phyloP scores from a whole-genome alignment of 139 green algal genomes.

The Chlamydomonas sphaeroides region DNA sequence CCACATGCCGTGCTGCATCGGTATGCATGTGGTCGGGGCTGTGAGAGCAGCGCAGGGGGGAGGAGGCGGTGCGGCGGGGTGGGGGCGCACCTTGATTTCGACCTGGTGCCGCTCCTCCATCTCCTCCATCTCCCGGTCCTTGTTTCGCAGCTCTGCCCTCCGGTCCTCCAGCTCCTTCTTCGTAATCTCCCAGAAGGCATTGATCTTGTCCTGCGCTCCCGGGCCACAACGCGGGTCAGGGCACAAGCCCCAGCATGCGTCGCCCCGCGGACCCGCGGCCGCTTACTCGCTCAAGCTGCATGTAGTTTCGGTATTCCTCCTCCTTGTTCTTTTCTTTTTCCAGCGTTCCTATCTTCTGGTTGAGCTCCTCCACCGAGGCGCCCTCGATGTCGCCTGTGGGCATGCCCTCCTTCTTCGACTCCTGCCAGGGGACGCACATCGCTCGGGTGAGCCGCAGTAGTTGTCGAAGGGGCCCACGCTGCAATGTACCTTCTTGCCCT shows the following conservation, averaged over 20 bases:
- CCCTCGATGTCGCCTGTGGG: slow-evolving; percentile 68
- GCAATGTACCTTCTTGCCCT: slow-evolving; percentile 21
- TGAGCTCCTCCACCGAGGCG: slow-evolving; percentile 80
- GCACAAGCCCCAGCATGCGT: background rate
- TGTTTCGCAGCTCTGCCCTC: slow-evolving; percentile 84
- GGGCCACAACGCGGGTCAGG: background rate
- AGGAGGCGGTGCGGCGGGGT: background rate
- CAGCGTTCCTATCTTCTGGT: slow-evolving; percentile 78
- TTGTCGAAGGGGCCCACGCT: too few species aligned
- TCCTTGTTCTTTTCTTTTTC: slow-evolving; percentile 91
- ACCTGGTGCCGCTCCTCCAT: slow-evolving; percentile 89
- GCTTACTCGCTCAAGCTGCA: slow-evolving; percentile 89
- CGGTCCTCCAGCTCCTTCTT: slow-evolving; percentile 90
- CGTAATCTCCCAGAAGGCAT: slow-evolving; percentile 92
- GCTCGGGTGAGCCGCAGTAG: background rate
- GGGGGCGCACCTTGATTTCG: slow-evolving; percentile 81
- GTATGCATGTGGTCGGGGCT: too few species aligned
- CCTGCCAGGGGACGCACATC: slow-evolving; percentile 12
- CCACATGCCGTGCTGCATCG: too few species aligned
- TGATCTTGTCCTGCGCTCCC: slow-evolving; percentile 89
- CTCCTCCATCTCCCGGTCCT: slow-evolving; percentile 91
- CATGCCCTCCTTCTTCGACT: slow-evolving; percentile 68
- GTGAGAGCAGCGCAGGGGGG: too few species aligned
- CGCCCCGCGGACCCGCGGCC: background rate
- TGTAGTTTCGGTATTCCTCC: slow-evolving; percentile 91